Evolutionary conservation across 2,329 filamentous ascomycete genomes (phyloP).

Genomic region (Didymella pomorum): DNA sequence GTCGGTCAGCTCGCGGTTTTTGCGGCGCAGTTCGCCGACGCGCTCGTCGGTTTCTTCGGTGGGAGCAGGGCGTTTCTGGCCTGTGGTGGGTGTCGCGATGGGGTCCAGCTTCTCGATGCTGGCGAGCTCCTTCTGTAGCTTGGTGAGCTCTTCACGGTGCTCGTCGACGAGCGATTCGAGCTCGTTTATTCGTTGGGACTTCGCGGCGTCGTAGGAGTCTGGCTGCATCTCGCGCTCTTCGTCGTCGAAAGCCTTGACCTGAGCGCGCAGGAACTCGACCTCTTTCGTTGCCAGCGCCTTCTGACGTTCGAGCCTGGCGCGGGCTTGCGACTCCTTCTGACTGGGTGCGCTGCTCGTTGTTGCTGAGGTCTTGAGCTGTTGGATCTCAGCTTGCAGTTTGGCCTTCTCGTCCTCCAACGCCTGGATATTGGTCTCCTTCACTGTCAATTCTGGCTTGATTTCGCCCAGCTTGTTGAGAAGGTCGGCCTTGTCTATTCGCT

Average conservation of each 20-base stretch:
- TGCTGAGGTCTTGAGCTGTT: constrained; percentile 67
- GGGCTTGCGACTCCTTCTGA: constrained; percentile 69
- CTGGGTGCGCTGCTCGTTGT: constrained; percentile 49
- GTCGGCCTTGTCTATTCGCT: constrained; percentile 79
- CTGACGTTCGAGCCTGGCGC: constrained; percentile 82
- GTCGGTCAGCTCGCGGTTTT: constrained; percentile 85
- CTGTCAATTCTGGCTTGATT: constrained; percentile 77
- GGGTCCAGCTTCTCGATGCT: constrained; percentile 63
- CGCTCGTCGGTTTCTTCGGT: constrained; percentile 70
- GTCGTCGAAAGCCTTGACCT: constrained; percentile 83
- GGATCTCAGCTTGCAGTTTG: constrained; percentile 71
- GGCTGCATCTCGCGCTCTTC: constrained; percentile 89
- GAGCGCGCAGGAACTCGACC: constrained; percentile 90
- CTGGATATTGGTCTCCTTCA: constrained; percentile 79
- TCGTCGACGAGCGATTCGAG: constrained; percentile 87
- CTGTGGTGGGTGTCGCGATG: constrained; percentile 48
- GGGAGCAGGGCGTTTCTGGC: constrained; percentile 71
- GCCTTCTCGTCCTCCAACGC: constrained; percentile 74
- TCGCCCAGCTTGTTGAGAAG: constrained; percentile 82
- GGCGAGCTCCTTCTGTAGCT: constrained; percentile 76
- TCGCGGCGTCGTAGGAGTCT: constrained; percentile 78
- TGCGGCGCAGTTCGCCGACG: constrained; percentile 82
- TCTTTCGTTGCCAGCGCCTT: constrained; percentile 87
- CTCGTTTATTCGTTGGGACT: constrained; percentile 76
- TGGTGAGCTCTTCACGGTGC: constrained; percentile 82